Evolutionary conservation across 306 rosid species (phyloP).

Genomic region (Begonia masoniana): DNA sequence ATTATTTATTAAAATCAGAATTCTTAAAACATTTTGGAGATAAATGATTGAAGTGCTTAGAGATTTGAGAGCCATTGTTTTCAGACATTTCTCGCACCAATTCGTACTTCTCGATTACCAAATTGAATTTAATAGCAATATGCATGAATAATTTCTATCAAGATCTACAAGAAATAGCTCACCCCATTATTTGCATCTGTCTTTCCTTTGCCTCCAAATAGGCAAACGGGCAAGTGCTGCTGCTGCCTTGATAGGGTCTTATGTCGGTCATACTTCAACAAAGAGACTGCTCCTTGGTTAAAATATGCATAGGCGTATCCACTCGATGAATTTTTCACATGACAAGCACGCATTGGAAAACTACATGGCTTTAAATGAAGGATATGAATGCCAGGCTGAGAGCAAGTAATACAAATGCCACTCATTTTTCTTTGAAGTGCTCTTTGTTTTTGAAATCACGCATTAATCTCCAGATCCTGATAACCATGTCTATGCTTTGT

Average conservation of each 20-base stretch:
- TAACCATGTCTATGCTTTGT: no score
- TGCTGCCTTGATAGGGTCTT: conserved; percentile 3
- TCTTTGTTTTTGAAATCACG: conserved; percentile 2
- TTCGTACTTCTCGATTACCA: not conserved
- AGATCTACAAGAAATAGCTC: conserved; percentile 3
- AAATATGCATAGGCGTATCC: conserved; percentile 7
- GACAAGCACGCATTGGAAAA: conserved; percentile 9
- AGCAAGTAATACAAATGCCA: conserved; percentile 19
- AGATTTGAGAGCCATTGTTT: not conserved
- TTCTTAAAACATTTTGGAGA: not conserved
- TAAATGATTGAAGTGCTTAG: not conserved
- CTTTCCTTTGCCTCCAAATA: conserved; percentile 43
- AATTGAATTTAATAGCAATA: not conserved
- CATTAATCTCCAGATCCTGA: conserved; percentile 14
- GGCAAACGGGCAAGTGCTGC: conserved; percentile 28
- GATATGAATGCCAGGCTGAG: conserved; percentile 9
- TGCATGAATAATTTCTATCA: not conserved
- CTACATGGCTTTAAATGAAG: conserved; percentile 12
- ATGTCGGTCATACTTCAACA: conserved; percentile 13
- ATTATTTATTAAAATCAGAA: not conserved
- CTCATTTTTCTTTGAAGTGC: conserved; percentile 27
- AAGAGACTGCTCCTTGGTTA: conserved; percentile 17
- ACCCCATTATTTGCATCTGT: conserved; percentile 31
- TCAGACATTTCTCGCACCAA: not conserved
- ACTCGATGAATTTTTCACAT: not conserved